Base-by-base conservation (phyloP, 768 basidiomycete species). In the Rickenella mellea region DNA sequence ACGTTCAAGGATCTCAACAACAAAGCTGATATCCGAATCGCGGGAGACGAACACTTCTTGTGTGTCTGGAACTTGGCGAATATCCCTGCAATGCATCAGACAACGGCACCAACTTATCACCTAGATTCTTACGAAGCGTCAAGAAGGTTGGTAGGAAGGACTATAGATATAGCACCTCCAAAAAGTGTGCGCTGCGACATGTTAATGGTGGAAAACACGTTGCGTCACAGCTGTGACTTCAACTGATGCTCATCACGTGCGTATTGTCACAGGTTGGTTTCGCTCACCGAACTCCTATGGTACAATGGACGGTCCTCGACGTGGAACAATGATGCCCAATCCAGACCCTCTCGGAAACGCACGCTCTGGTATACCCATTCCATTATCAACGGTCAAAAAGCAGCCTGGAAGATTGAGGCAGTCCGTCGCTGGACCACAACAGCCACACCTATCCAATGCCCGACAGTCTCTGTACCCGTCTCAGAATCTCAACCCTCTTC, bases 1-100 rank as follows among this genome's bases (percentile, higher is more conserved):
- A 44, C 78, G 69, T 57, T 89, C 61, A 10, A 97, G 65, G 19
- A 96, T 74, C 56, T 99, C 96, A 21, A 96, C 62, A 39, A 98
- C 73, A 48, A 93, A 71, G 54, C 83, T 90, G 50, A 79, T 66
- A 38, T 70, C 70, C 5, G 79, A 83, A 37, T 76, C 61, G 5
- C 74, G 73, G 42, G 80, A 81, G 43, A 96, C 58, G 62, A 90
- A 84, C 30, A 96, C 94, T 56, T 98, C 96, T 60, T 99, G 94
- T 4, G 78, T 90, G 57, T 98, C 85, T 11, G 96, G 93, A 10
- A 99, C 69, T 62, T 97, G 87, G 41, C 94, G 88, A 5, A 80
- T 45, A 39, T 70, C 64, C 45, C 81, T 83, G 54, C 25, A 35
- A 30, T 44, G 31, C 15, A 32, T 9, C n/a, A 39, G 43, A 1